Percentiles rank a stretch among this genome's conserved stretches.
Conservation (phyloP, 2,329 filamentous ascomycete species). For the Fusarium scirpi region DNA sequence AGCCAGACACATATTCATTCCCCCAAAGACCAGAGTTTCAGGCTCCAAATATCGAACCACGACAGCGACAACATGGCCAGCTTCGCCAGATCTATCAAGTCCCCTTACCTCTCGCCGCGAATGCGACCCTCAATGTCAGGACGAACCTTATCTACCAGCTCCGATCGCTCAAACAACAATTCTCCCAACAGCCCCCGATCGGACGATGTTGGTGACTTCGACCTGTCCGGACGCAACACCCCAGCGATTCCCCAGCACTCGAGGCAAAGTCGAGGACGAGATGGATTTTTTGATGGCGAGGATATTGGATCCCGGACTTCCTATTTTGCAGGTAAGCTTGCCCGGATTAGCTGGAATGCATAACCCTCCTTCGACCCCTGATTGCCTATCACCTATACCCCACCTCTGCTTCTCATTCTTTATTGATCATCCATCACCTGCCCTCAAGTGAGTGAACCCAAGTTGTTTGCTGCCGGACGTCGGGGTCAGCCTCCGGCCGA, state of each 20-base stretch:
- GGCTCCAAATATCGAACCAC: constrained; percentile 24
- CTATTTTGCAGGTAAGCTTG: constrained; percentile 32
- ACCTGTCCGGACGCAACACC: constrained; percentile 48
- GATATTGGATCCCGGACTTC: constrained; percentile 22
- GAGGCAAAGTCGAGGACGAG: constrained; percentile 19
- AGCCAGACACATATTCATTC: constrained; percentile 29
- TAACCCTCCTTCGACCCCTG: constrained; percentile 22
- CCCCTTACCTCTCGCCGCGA: constrained; percentile 58
- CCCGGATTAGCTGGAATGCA: constrained; percentile 24
- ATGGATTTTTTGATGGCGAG: constrained; percentile 35
- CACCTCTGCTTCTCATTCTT: constrained; percentile 6
- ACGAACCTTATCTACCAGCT: constrained; percentile 61
- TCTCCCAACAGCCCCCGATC: constrained; percentile 46
- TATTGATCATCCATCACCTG: constrained; percentile 27
- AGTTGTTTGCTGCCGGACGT: constrained; percentile 2
- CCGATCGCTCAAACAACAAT: constrained; percentile 52
- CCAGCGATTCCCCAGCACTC: constrained; percentile 35
- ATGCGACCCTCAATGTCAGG: constrained; percentile 59
- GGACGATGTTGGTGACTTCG: constrained; percentile 49
- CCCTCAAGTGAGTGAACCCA: constrained; percentile 29
- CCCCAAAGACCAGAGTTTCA: constrained; percentile 18
- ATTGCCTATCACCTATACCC: constrained; percentile 2
- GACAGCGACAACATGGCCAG: constrained; percentile 57
- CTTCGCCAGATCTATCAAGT: constrained; percentile 63
- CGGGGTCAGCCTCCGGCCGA: constrained; percentile 7